Evolutionary conservation across 2,329 filamentous ascomycete genomes (phyloP), one percentile per base, ranked within the genome.

Genomic region (Grosmannia serpens): DNA sequence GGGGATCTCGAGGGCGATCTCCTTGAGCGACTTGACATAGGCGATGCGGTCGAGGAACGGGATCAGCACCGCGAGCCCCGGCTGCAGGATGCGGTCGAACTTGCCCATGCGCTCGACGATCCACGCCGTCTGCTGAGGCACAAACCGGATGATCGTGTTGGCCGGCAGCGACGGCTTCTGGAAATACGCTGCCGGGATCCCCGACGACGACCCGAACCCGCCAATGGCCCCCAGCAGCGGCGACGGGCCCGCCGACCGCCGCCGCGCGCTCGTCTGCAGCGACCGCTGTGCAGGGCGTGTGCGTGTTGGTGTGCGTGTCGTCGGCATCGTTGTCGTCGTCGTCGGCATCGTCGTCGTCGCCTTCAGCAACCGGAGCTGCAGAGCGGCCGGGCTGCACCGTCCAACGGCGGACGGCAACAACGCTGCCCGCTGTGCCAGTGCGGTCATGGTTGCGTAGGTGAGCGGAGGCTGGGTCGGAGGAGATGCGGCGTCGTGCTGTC

Each of bases 121-220:
- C 94, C 94, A 99, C 72, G 94, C 94, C 66, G 92, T 97, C 77
- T 99, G 94, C 75, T 99, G 94, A n/a, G 94, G 94, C 49, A 99
- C 94, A 74, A 97, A 99, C 61, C 92, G 89, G 67, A 99, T 79
- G 62, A 99, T 79, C 4, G 94, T 99, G 75, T 99, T 99, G 65
- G 91, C 89, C 31, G 94, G 94, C 56, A 96, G 79, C 26, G 81
- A 77, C 15, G 80, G 77, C 63, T 81, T 81, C 69, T 88, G 86
- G 73, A 95, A 95, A 74, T 95, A 95, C n/a, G 87, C 85, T 9
- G 86, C 80, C 41, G 86, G 81, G 4, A 77, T 67, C 24, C 31
- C 41, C 20, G 58, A 53, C 29, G 52, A 53, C 38, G 35, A 35
- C 56, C 58, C 60, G 20, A 60, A 59, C 20, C 65, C 61, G 54